phyloP scores from a whole-genome alignment of 306 rosid genomes.

The Acacia crassicarpa region DNA sequence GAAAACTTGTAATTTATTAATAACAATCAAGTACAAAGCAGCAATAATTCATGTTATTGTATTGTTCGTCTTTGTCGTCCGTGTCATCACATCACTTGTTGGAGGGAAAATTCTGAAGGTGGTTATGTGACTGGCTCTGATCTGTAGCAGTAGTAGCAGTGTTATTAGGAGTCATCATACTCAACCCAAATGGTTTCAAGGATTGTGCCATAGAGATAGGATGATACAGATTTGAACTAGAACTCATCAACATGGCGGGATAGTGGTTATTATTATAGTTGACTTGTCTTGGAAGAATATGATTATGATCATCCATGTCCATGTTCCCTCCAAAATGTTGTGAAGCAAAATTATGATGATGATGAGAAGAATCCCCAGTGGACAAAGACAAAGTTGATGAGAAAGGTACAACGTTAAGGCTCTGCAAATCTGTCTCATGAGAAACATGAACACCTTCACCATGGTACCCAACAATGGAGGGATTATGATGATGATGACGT shows the following conservation, averaged over 20 bases:
- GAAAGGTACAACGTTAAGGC: conserved; percentile 41
- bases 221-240: conserved; percentile 35
- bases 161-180: conserved; percentile 51
- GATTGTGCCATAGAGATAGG: conserved; percentile 39
- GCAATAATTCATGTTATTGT: neutral
- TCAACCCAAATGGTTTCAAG: conserved; percentile 50
- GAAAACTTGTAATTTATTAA: neutral
- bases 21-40: neutral
- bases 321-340: conserved; percentile 39
- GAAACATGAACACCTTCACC: neutral
- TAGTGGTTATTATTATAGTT: conserved; percentile 28
- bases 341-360: conserved; percentile 41
- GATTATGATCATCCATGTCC: conserved; percentile 39
- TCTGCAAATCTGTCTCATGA: conserved; percentile 47
- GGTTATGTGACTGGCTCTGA: conserved; percentile 39
- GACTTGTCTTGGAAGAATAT: conserved; percentile 40
- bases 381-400: conserved; percentile 68
- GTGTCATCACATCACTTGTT: conserved; percentile 44
- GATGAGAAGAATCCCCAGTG: conserved; percentile 42
- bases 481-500: conserved; percentile 26
- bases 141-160: conserved; percentile 8
- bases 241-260: conserved; percentile 45
- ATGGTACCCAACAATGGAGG: conserved; percentile 47
- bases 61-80: neutral
- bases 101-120: conserved; percentile 43